Conservation (phyloP, 2,329 filamentous ascomycete species). For the Cucurbitaria berberidis region DNA sequence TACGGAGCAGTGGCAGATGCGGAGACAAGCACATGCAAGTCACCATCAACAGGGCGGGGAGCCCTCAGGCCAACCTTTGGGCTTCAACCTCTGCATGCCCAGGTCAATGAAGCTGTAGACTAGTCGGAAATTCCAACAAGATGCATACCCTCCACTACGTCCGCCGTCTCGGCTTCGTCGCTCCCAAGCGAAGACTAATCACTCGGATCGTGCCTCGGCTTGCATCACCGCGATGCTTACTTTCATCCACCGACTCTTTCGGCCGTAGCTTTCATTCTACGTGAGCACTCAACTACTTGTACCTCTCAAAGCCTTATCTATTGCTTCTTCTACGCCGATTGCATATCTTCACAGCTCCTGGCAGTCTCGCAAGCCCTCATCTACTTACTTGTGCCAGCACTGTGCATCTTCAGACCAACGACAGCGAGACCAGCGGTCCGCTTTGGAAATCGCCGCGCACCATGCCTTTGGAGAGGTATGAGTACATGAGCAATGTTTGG, state of each 20-base stretch:
- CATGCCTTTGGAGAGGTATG: slow-evolving; percentile 73
- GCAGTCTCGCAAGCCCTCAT: not conserved
- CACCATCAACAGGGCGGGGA: not conserved
- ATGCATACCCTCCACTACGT: not conserved
- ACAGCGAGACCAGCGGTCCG: slow-evolving; percentile 13
- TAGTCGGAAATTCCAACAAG: slow-evolving; percentile 5
- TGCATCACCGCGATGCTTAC: slow-evolving; percentile 9
- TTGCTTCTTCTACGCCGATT: no score
- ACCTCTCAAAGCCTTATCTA: no score
- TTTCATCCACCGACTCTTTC: slow-evolving; percentile 16
- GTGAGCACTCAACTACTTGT: slow-evolving; percentile 16
- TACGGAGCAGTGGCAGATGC: not conserved
- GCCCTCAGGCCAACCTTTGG: not conserved
- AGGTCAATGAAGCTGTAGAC: not conserved
- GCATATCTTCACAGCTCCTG: no score
- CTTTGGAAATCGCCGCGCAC: slow-evolving; percentile 31
- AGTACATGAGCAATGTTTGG: slow-evolving; percentile 85
- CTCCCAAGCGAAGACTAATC: slow-evolving; percentile 13
- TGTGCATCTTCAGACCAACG: not conserved
- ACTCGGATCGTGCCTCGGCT: slow-evolving; percentile 29
- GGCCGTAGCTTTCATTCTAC: slow-evolving; percentile 28
- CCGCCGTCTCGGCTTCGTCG: not conserved
- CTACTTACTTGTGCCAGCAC: slow-evolving; percentile 2
- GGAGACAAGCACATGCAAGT: not conserved
- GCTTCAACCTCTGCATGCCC: not conserved